Conservation (phyloP, 2,329 filamentous ascomycete genomes). For the Talaromyces sp. region DNA sequence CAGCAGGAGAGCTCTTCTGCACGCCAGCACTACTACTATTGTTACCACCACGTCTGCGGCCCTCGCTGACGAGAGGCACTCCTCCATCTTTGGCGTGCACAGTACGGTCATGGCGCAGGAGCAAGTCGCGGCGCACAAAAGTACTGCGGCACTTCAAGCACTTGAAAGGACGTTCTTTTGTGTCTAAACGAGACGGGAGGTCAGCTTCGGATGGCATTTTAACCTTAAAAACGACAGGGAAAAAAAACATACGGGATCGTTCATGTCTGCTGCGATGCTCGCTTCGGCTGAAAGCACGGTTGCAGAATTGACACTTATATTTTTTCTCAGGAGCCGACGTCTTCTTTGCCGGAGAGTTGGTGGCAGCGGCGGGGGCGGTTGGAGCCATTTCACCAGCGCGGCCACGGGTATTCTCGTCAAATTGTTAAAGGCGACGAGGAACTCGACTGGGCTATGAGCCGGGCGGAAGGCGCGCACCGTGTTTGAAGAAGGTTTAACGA, state of each 20-base stretch:
- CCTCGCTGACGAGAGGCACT: slow-evolving; percentile 86
- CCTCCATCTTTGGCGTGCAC: slow-evolving; percentile 98
- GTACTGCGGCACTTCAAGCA: slow-evolving; percentile 98
- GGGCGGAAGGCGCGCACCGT: slow-evolving; percentile 37
- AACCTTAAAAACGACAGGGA: neutral
- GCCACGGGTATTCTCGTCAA: slow-evolving; percentile 21
- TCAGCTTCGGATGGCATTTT: neutral
- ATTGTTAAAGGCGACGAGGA: slow-evolving; percentile 19
- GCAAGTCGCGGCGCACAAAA: slow-evolving; percentile 92
- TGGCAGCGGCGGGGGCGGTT: slow-evolving; percentile 57
- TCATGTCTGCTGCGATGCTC: slow-evolving; percentile 97
- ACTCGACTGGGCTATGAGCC: slow-evolving; percentile 29
- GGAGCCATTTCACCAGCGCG: slow-evolving; percentile 33
- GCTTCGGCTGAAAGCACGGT: slow-evolving; percentile 92
- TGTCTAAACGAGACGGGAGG: slow-evolving; percentile 55
- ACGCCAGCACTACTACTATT: slow-evolving; percentile 17
- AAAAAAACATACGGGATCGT: slow-evolving; percentile 80
- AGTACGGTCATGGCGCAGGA: slow-evolving; percentile 94
- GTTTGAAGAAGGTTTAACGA: slow-evolving; percentile 38
- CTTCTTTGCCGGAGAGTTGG: slow-evolving; percentile 75
- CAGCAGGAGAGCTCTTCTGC: slow-evolving; percentile 27
- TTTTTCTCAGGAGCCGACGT: slow-evolving; percentile 84
- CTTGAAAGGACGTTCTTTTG: slow-evolving; percentile 98
- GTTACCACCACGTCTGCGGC: slow-evolving; percentile 60
- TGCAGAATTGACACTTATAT: slow-evolving; percentile 99